Evolutionary conservation across 805 yeast genomes (phyloP).

Genomic region (Metschnikowia cerradonensis): DNA sequence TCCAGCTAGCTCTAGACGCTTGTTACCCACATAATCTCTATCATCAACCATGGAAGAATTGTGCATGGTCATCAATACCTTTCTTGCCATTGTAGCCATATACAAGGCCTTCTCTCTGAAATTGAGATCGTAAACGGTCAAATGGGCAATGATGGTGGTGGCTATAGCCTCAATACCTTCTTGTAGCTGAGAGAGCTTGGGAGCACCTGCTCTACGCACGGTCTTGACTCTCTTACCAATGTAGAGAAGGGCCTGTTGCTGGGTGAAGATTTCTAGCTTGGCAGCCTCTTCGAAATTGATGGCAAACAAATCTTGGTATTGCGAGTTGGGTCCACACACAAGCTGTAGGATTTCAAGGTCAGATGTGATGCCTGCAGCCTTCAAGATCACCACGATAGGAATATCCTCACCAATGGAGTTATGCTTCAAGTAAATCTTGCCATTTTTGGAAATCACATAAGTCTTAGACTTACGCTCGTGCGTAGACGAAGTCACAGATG

Average conservation of each 20-base stretch:
- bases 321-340: slow-evolving; percentile 86
- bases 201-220: slow-evolving; percentile 78
- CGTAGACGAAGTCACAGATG: slow-evolving; percentile 95
- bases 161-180: slow-evolving; percentile 98
- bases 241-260: slow-evolving; percentile 88
- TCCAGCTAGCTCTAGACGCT: slow-evolving; percentile 94
- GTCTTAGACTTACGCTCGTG: slow-evolving; percentile 98
- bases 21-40: slow-evolving; percentile 97
- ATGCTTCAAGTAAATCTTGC: slow-evolving; percentile 84
- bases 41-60: slow-evolving; percentile 96
- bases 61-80: slow-evolving; percentile 93
- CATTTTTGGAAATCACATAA: slow-evolving; percentile 89
- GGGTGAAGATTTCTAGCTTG: slow-evolving; percentile 78
- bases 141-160: slow-evolving; percentile 92
- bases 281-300: slow-evolving; percentile 94
- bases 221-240: slow-evolving; percentile 91
- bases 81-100: slow-evolving; percentile 92
- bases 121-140: slow-evolving; percentile 77
- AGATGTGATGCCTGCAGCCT: slow-evolving; percentile 91
- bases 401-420: slow-evolving; percentile 93
- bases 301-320: slow-evolving; percentile 88
- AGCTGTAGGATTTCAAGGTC: slow-evolving; percentile 91
- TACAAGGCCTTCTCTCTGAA: slow-evolving; percentile 93
- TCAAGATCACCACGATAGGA: slow-evolving; percentile 87
- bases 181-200: slow-evolving; percentile 74